Evolutionary conservation across 2,329 filamentous ascomycete genomes (phyloP).

Genomic region (Hypomyces perniciosus): DNA sequence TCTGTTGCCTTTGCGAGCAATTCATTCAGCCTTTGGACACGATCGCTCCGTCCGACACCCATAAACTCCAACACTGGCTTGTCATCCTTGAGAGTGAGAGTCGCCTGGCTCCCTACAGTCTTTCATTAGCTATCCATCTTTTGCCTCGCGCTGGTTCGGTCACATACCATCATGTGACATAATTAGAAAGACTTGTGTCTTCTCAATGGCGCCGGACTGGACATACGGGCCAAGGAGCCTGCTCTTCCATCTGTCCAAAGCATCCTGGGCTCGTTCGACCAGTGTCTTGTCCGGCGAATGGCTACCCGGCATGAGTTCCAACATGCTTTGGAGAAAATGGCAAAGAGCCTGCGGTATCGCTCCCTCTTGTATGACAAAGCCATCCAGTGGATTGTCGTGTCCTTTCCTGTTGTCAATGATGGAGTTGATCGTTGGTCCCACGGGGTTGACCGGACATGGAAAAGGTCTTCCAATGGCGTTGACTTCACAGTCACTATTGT

Average conservation of each 20-base stretch:
- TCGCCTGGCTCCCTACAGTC: slow-evolving; percentile 48
- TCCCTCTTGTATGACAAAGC: slow-evolving; percentile 60
- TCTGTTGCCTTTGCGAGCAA: slow-evolving; percentile 49
- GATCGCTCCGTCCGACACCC: slow-evolving; percentile 50
- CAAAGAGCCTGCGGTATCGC: slow-evolving; percentile 53
- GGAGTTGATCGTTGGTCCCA: slow-evolving; percentile 58
- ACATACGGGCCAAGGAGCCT: slow-evolving; percentile 54
- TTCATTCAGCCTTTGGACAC: slow-evolving; percentile 46
- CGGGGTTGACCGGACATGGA: slow-evolving; percentile 45
- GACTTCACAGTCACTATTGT: slow-evolving; percentile 51
- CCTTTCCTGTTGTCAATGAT: slow-evolving; percentile 53
- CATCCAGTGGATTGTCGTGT: slow-evolving; percentile 49
- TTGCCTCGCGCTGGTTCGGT: rapidly evolving
- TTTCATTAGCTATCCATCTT: background rate
- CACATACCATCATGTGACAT: slow-evolving; percentile 58
- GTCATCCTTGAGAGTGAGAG: slow-evolving; percentile 52
- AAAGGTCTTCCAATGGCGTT: slow-evolving; percentile 49
- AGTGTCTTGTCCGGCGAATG: background rate
- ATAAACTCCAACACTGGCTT: slow-evolving; percentile 54
- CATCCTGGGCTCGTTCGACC: slow-evolving; percentile 9
- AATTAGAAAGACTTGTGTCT: slow-evolving; percentile 58
- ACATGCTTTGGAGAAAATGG: slow-evolving; percentile 49
- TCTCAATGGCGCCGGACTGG: slow-evolving; percentile 48
- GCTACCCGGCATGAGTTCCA: slow-evolving; percentile 43
- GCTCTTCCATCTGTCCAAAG: slow-evolving; percentile 32